Base-by-base conservation (phyloP, 306 rosid genomes). In the Inga laurina region DNA sequence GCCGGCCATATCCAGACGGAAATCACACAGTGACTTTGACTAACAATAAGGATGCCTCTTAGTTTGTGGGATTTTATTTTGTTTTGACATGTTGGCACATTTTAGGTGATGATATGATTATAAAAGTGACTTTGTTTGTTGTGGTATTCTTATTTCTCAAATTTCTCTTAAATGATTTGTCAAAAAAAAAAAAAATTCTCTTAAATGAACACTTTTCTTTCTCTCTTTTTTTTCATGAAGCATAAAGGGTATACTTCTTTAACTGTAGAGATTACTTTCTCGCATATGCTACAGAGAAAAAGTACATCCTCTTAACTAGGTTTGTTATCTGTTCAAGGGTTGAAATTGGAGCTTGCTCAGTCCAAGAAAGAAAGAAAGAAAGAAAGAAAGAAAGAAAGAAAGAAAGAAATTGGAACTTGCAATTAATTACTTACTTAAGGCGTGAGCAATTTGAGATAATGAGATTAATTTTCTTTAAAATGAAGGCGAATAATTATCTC, bases 1-100 rank as follows among this genome's bases (percentile, higher is more conserved):
- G 82, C 69, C 75, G 82, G 79, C 82, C 65, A 51, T 12, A 35
- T 77, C 15, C 16, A 24, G 49, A 72, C 13, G 66, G 41, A 59
- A 78, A 75, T 70, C 43, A 84, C 76, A 71, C 45, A 80, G 64
- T 24, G 35, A 49, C n/a, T 76, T 66, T 30, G 74, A 48, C 74
- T 19, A n/a, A 59, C 19, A 21, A 24, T 70, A 71, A 35, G 73
- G 37, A 72, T 19, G 27, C 24, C 82, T 61, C 45, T 61, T 70
- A 27, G 35, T 61, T 35, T 75, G 41, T 76, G 45, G 30, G 66
- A 19, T 72, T 72, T 49, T 66, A 21, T 35, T 69, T 81, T 32
- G 27, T 54, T 56, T 81, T 56, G 24, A 64, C 66, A 22, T 59
- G 66, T 59, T n/a, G 66, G 2, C 34, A 22, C 66, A 59, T 10